These are phyloP conservation scores for Sporothrix sp. DNA, from an alignment of 2,329 filamentous ascomycete genomes.

Conservation along the genomic window DNA sequence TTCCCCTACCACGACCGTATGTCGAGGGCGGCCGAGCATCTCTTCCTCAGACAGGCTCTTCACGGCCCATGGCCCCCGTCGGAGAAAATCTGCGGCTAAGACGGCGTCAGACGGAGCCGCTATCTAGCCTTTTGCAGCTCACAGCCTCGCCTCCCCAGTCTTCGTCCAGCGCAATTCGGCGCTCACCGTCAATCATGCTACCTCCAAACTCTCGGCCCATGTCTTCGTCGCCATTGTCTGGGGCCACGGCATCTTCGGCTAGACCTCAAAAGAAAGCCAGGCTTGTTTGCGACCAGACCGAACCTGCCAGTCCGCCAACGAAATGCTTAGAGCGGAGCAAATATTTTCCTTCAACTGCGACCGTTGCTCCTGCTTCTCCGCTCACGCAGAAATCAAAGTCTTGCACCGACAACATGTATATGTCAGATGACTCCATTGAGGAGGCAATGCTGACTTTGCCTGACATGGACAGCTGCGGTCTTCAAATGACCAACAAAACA, in stretches of 20 bases:
- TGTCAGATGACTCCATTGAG: constrained; percentile 50
- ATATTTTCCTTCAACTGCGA: constrained; percentile 36
- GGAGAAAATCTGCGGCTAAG: constrained; percentile 30
- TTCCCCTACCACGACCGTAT: constrained; percentile 50
- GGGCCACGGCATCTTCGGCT: constrained; percentile 1
- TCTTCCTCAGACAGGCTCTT: constrained; percentile 14
- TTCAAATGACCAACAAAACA: constrained; percentile 20
- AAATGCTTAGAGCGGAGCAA: constrained; percentile 37
- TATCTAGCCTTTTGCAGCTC: constrained; percentile 33
- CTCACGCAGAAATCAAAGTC: neutral
- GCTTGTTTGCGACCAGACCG: constrained; percentile 37
- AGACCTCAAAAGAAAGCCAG: constrained; percentile 49
- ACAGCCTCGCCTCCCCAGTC: neutral
- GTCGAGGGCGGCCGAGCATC: constrained; percentile 28
- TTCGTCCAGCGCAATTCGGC: neutral
- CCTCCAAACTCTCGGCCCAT: constrained; percentile 1
- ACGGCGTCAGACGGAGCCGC: constrained; percentile 44
- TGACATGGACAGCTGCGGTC: constrained; percentile 41
- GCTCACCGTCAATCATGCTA: constrained; percentile 4
- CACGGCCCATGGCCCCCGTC: constrained; percentile 18
- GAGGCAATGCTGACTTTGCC: constrained; percentile 43
- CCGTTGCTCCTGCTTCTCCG: neutral
- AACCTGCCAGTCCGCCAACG: constrained; percentile 12
- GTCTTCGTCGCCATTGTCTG: neutral
- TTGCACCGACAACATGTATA: constrained; percentile 34